These are phyloP conservation scores for Lycium ferocissimum DNA, from an alignment of 257 asterid species.

Conservation along the genomic window DNA sequence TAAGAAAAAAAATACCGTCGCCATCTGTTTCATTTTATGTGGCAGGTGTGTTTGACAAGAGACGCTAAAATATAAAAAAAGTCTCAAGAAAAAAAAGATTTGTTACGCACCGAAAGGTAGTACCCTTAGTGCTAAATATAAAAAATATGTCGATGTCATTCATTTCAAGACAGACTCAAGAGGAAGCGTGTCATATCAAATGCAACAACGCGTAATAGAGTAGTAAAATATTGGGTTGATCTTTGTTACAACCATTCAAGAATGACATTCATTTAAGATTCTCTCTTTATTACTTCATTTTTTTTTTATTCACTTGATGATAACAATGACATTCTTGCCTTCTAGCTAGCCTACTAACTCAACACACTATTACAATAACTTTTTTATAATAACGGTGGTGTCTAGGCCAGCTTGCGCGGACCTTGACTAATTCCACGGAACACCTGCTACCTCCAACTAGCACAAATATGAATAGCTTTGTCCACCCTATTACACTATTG, in stretches of 20 bases:
- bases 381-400: neutral
- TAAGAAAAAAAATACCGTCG: too few species aligned
- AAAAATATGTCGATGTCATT: too few species aligned
- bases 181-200: neutral
- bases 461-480: neutral
- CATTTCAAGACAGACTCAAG: too few species aligned
- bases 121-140: too few species aligned
- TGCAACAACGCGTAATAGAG: too few species aligned
- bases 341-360: conserved; percentile 15
- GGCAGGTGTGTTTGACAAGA: too few species aligned
- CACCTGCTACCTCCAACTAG: neutral
- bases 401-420: neutral
- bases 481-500: neutral
- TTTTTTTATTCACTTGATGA: neutral
- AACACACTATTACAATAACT: neutral
- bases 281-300: conserved; percentile 26
- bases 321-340: neutral
- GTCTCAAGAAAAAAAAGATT: too few species aligned
- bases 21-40: too few species aligned
- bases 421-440: neutral
- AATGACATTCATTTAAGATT: neutral
- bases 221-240: too few species aligned
- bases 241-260: neutral
- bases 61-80: too few species aligned
- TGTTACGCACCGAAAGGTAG: too few species aligned